Base-by-base conservation (phyloP, 2,329 filamentous ascomycete species). In the Conoideocrella luteorostrata region DNA sequence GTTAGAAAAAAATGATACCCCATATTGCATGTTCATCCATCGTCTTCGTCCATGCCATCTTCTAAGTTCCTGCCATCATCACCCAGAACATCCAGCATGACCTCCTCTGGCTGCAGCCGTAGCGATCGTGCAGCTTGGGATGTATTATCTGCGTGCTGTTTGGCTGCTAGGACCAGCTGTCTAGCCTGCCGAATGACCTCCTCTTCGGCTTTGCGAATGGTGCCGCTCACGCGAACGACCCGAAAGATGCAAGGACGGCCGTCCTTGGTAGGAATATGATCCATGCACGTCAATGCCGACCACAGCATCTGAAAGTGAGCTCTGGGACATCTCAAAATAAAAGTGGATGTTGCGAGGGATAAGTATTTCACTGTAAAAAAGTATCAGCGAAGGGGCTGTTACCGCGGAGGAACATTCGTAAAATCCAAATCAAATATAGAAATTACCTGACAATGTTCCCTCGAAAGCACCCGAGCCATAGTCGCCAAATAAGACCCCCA, bases 161-260 rank as follows among this genome's bases (percentile, higher is more conserved):
- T 77, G 41, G 84, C 81, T 23, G 80, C 76, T 34, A 86, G 69
- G 47, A 95, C 82, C 45, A 88, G 76, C 45, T 74, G 71, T 53
- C 85, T 82, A 33, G 88, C 87, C 47, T 87, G 75, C 4, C 82
- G 76, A 55, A 97, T 85, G 28, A 89, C 88, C 63, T 95, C 90
- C 60, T 95, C 83, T 64, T 97, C 90, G 3, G 82, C 84, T 64
- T 95, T 95, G 54, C 83, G 84, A 57, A 98, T 95, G 3, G 93
- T 98, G 13, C 91, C 93, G 51, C 87, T 93, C 12, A 96, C 88
- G 48, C 87, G 77, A 6, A 95, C 79, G 12, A 98, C 89, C 36
- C 84, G 81, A 50, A 95, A 86, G 1, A 91, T 83, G 56, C 90
- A 95, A 0, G 78, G 72, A 46, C 74, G 71, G 20, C 78, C 77